phyloP scores from a whole-genome alignment of 2,329 filamentous ascomycete species.

The Phialophora expanda region DNA sequence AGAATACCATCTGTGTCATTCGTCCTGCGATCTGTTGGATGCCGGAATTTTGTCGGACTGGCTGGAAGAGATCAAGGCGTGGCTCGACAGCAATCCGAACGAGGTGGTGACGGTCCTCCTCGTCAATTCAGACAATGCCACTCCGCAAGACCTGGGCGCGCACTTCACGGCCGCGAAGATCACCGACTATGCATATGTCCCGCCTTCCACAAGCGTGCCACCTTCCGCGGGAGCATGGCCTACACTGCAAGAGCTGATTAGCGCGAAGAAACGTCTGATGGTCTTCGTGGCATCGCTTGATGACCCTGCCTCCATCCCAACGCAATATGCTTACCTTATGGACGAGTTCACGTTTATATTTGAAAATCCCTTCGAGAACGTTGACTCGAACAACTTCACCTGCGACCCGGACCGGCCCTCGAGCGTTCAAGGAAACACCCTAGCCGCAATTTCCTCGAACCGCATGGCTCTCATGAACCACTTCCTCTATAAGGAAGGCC shows the following conservation, averaged over 20 bases:
- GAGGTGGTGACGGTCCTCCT: slow-evolving; percentile 77
- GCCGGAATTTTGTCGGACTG: slow-evolving; percentile 69
- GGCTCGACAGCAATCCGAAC: slow-evolving; percentile 72
- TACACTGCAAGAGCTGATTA: slow-evolving; percentile 72
- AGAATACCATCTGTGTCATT: slow-evolving; percentile 72
- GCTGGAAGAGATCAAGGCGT: slow-evolving; percentile 67
- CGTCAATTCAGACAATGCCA: slow-evolving; percentile 70
- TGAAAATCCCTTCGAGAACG: slow-evolving; percentile 73
- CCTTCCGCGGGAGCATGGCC: slow-evolving; percentile 62
- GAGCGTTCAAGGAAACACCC: slow-evolving; percentile 53
- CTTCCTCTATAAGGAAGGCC: slow-evolving; percentile 65
- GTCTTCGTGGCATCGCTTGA: slow-evolving; percentile 66
- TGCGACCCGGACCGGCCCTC: slow-evolving; percentile 72
- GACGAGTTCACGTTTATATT: slow-evolving; percentile 61
- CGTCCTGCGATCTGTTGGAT: slow-evolving; percentile 69
- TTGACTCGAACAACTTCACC: slow-evolving; percentile 67
- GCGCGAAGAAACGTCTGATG: slow-evolving; percentile 67
- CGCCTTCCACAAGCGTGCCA: slow-evolving; percentile 52
- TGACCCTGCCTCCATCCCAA: slow-evolving; percentile 31
- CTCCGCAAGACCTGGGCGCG: slow-evolving; percentile 60
- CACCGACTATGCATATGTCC: slow-evolving; percentile 64
- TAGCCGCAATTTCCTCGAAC: slow-evolving; percentile 60
- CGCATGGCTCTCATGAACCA: slow-evolving; percentile 79
- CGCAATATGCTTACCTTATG: slow-evolving; percentile 52
- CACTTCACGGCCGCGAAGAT: slow-evolving; percentile 66